Conservation (phyloP, 371 early-diverging fungal species). For the Mortierella sp. region DNA sequence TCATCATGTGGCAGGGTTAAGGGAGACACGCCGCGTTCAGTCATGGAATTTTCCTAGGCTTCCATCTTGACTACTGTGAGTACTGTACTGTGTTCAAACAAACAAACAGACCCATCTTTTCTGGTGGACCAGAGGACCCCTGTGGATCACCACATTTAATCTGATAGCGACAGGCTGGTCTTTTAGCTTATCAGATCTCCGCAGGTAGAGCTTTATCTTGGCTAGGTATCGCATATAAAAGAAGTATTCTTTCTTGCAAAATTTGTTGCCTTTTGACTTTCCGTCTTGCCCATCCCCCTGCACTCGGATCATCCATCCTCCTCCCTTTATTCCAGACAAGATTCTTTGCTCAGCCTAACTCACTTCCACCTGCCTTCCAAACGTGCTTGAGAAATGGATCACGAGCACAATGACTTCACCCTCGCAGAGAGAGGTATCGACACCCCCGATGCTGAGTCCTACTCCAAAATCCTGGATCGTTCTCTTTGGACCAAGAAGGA, state of each 20-base stretch:
- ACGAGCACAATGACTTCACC: slow-evolving; percentile 11
- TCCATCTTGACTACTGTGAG: not conserved
- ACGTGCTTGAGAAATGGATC: slow-evolving; percentile 15
- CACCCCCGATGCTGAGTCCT: slow-evolving; percentile 12
- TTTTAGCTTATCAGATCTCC: not conserved
- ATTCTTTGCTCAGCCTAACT: not conserved
- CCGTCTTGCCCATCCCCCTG: not conserved
- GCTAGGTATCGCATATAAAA: not conserved
- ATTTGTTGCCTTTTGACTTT: too few species aligned
- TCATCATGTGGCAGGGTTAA: not conserved
- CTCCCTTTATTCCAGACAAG: not conserved
- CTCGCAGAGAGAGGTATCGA: not conserved
- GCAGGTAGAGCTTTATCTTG: not conserved
- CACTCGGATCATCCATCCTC: not conserved
- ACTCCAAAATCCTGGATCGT: slow-evolving; percentile 23
- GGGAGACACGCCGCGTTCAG: not conserved
- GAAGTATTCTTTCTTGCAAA: not conserved
- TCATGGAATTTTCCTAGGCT: not conserved
- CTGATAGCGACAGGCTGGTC: not conserved
- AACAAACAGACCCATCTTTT: not conserved
- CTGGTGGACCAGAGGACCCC: not conserved
- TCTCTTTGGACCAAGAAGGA: slow-evolving; percentile 25
- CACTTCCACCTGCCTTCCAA: not conserved
- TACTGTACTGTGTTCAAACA: not conserved
- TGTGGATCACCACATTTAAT: not conserved